Base-by-base conservation (phyloP, 176 grass and related monocot genomes). In the Musa troglodytarum region DNA sequence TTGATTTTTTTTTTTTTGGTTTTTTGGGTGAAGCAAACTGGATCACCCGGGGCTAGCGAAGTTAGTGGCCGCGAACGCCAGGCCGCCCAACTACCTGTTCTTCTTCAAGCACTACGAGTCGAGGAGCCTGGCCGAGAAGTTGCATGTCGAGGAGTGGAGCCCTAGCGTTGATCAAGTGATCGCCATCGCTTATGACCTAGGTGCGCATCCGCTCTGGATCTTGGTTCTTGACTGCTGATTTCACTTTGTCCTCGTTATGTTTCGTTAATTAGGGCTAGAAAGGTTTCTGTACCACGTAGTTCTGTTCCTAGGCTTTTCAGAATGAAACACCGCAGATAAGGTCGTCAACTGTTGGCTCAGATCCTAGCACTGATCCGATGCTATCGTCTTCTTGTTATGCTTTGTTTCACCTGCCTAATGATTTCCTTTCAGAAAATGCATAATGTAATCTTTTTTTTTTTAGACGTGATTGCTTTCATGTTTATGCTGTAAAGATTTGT, bases 31-130 rank as follows among this genome's bases (percentile, higher is more conserved):
- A 77, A 98, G 90, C 78, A 49, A 91, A 74, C 53, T 98, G 82
- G 82, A 91, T 52, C 90, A 98, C 65, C 94, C 88, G 23, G 88
- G 94, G 59, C 80, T 98, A 78, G 84, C 84, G 0, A 85, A 91
- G 50, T 80, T 98, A 78, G 74, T 93, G 3, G 90, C 90, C 25
- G 90, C 90, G 52, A 90, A 98, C 81, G 94, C 90, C 50, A 86
- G 50, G 66, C 94, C 94, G 63, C 94, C 94, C 1, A 91, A 93
- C 82, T 98, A 98, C 80, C 70, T 88, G 68, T 59, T 91, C 66
- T 93, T 98, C 81, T 98, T 91, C 65, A 80, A 98, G n/a, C 85
- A 91, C 65, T 98, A 93, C 16, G 88, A 98, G 65, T 85, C 90
- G 64, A 86, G 88, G 80, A 98, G 93, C 78, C 81, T 93, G 65